Conservation (phyloP, 805 yeast species). For the Metschnikowia henanensis region DNA sequence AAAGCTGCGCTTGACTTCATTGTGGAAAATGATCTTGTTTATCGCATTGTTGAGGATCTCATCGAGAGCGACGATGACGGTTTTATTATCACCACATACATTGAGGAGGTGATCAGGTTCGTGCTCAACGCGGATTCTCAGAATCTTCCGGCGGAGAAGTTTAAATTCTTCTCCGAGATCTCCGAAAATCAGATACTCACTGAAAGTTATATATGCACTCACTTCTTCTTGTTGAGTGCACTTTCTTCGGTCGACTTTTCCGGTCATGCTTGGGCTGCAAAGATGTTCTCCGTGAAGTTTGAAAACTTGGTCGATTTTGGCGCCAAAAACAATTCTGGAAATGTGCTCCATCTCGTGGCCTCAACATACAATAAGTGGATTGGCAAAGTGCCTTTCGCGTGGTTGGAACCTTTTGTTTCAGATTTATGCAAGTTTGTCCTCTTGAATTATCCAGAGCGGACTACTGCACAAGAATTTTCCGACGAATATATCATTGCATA, state of each 20-base stretch:
- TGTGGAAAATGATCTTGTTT: not conserved
- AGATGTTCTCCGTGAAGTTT: slow-evolving; percentile 3
- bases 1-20: not conserved
- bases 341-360: not conserved
- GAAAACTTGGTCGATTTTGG: not conserved
- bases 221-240: not conserved
- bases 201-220: not conserved
- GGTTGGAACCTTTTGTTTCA: slow-evolving; percentile 5
- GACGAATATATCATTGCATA: slow-evolving; percentile 1
- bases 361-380: not conserved
- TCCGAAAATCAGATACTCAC: not conserved
- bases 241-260: slow-evolving; percentile 1
- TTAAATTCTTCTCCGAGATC: not conserved
- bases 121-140: not conserved
- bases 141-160: not conserved
- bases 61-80: not conserved
- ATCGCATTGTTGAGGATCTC: not conserved
- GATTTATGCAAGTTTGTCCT: slow-evolving; percentile 2
- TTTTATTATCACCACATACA: not conserved
- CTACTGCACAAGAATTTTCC: not conserved
- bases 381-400: slow-evolving; percentile 5
- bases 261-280: slow-evolving; percentile 3
- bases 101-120: not conserved
- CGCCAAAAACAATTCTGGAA: not conserved
- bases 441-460: not conserved